Percentiles rank a stretch among this genome's conserved stretches.
Conservation (phyloP, 441 rosid genomes). For the Bocquillonia castaneifolia region DNA sequence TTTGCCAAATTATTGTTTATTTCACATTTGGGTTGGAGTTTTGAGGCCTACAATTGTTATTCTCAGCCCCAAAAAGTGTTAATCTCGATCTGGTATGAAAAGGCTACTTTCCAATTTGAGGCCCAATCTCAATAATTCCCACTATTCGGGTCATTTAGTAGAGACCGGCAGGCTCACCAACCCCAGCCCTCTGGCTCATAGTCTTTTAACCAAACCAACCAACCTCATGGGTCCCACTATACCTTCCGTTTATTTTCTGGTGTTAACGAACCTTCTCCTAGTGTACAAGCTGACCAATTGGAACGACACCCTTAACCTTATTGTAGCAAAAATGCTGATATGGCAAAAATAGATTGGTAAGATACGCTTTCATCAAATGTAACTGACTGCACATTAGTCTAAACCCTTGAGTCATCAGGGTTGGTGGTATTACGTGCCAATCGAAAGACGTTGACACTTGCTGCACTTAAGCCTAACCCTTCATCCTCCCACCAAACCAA, state of each 20-base stretch:
- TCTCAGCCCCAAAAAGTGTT: no score
- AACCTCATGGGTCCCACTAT: neutral
- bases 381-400: neutral
- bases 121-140: no score
- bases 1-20: no score
- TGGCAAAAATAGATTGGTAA: neutral
- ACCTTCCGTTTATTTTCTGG: neutral
- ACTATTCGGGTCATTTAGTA: no score
- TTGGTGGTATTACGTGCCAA: neutral
- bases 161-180: neutral
- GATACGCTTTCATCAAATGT: neutral
- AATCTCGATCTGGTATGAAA: no score
- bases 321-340: neutral
- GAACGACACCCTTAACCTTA: neutral
- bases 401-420: neutral
- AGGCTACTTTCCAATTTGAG: no score
- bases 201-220: neutral
- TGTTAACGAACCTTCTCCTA: neutral
- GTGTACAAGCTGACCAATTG: neutral
- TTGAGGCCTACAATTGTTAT: no score
- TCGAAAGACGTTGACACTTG: neutral
- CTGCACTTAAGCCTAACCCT: neutral
- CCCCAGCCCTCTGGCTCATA: neutral
- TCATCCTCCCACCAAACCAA: conserved; percentile 6
- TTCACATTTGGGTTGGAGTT: no score